Percentiles rank a stretch among this genome's conserved stretches.
phyloP scores from a whole-genome alignment of 2,329 filamentous ascomycete species.

The Fusarium sp. region DNA sequence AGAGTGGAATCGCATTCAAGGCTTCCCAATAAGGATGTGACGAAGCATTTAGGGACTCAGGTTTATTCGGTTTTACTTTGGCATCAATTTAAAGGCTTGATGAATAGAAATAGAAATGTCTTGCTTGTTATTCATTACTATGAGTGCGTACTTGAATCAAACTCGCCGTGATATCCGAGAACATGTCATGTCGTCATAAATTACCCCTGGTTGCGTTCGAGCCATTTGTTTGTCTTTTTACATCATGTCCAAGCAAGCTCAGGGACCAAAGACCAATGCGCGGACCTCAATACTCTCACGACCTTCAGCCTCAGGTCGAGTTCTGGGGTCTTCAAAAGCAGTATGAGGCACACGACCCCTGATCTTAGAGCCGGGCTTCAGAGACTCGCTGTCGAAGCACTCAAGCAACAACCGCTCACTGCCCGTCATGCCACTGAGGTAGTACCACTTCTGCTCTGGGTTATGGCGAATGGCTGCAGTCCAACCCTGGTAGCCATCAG shows the following conservation, averaged over 20 bases:
- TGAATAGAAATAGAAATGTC: constrained; percentile 45
- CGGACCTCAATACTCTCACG: constrained; percentile 93
- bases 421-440: constrained; percentile 83
- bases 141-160: constrained; percentile 1
- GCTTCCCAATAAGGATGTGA: constrained; percentile 10
- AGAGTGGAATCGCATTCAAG: constrained; percentile 13
- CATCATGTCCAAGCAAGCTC: constrained; percentile 24
- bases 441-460: constrained; percentile 79
- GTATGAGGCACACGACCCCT: constrained; percentile 78
- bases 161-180: background rate
- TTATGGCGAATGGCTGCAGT: constrained; percentile 78
- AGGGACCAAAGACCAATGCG: constrained; percentile 83
- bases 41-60: constrained; percentile 13
- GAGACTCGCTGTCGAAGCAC: constrained; percentile 79
- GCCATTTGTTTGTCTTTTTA: background rate
- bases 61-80: constrained; percentile 24
- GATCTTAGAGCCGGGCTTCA: constrained; percentile 64
- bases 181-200: background rate
- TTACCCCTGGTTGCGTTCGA: background rate
- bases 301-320: constrained; percentile 76
- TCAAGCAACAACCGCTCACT: constrained; percentile 82
- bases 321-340: constrained; percentile 84
- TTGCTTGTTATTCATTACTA: constrained; percentile 24
- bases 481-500: constrained; percentile 75
- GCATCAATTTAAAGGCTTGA: constrained; percentile 22